A percentile compares a stretch with the other conserved stretches of the same genome.
These are phyloP conservation scores for Suhomyces coccinellae DNA, from an alignment of 1,139 yeast species.

Conservation along the genomic window DNA sequence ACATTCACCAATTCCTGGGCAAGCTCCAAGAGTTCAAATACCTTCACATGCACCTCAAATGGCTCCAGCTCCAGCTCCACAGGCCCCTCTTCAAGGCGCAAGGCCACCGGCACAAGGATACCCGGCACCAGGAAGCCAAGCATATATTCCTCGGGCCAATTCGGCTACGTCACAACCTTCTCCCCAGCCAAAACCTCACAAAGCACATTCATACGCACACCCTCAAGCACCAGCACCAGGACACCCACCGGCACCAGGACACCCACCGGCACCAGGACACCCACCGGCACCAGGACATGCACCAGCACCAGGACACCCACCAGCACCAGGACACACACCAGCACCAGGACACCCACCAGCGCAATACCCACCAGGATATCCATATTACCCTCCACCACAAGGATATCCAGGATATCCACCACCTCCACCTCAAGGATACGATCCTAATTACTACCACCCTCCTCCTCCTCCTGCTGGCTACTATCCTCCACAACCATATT, in stretches of 20 bases:
- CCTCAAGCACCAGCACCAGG: slow-evolving; percentile 10
- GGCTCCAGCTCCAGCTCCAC: slow-evolving; percentile 8
- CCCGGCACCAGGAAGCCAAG: slow-evolving; percentile 1
- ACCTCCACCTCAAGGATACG: slow-evolving; percentile 14
- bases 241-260: slow-evolving; percentile 11
- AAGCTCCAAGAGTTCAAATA: background rate
- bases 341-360: slow-evolving; percentile 6
- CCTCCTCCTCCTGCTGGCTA: slow-evolving; percentile 18
- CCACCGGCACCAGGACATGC: slow-evolving; percentile 9
- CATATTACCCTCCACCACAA: slow-evolving; percentile 9
- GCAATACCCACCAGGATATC: slow-evolving; percentile 3
- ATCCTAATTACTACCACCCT: slow-evolving; percentile 12
- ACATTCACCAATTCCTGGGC: background rate
- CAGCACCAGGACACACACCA: slow-evolving; percentile 2
- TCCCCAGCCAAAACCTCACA: background rate
- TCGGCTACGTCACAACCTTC: slow-evolving; percentile 1
- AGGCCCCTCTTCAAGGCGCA: background rate
- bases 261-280: slow-evolving; percentile 10
- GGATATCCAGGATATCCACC: slow-evolving; percentile 8
- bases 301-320: slow-evolving; percentile 4
- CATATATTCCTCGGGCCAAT: slow-evolving; percentile 3
- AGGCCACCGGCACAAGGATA: background rate
- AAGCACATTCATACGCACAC: background rate
- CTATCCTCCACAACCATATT: slow-evolving; percentile 17
- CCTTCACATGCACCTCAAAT: background rate